Percentiles rank a stretch among this genome's conserved stretches.
phyloP scores from a whole-genome alignment of 2,329 filamentous ascomycete genomes.

The Aureobasidium sp. region DNA sequence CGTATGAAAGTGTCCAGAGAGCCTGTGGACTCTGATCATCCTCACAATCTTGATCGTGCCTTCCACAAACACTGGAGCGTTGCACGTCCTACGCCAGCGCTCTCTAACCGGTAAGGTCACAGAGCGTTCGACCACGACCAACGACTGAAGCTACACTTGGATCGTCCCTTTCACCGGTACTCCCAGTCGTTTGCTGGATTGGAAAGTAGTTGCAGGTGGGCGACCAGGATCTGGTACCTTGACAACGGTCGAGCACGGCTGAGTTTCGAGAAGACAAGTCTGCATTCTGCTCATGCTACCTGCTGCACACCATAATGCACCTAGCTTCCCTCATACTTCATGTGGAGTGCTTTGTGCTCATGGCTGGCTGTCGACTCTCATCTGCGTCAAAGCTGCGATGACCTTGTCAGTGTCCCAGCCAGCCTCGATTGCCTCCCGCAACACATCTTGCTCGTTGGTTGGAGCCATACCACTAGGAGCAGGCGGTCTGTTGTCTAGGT shows the following conservation, averaged over 20 bases:
- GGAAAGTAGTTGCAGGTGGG: background rate
- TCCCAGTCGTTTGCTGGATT: no score
- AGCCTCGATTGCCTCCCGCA: constrained; percentile 37
- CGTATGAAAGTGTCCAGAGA: background rate
- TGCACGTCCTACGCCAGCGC: background rate
- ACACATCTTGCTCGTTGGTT: constrained; percentile 47
- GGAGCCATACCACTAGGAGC: constrained; percentile 51
- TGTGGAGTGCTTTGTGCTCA: background rate
- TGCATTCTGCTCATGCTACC: background rate
- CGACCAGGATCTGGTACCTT: background rate
- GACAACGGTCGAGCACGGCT: background rate
- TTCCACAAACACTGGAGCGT: background rate
- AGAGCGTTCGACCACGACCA: background rate
- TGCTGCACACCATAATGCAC: background rate
- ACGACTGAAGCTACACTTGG: no score
- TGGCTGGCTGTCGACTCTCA: constrained; percentile 20
- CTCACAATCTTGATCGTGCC: background rate
- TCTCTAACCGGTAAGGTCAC: background rate
- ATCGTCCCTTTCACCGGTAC: background rate
- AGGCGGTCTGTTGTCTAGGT: constrained; percentile 49
- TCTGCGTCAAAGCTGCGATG: constrained; percentile 24
- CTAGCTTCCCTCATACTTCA: no score
- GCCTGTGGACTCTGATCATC: background rate
- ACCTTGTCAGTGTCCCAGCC: constrained; percentile 33
- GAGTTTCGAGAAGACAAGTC: background rate